Base-by-base conservation (phyloP, 306 rosid genomes). In the Prinsepia uniflora region DNA sequence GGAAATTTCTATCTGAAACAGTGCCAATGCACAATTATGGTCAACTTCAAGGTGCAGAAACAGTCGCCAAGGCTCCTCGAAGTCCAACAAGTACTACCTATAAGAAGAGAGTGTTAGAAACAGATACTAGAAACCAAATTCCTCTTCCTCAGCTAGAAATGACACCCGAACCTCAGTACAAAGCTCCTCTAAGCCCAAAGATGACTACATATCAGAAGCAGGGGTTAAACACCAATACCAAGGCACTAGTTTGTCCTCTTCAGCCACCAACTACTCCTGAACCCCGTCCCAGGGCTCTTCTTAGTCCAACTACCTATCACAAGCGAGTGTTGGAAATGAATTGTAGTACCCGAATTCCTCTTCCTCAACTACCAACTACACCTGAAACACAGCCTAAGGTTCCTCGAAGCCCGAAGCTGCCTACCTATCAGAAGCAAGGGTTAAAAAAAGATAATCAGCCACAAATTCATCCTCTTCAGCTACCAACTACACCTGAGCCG, bases 401-500 rank as follows among this genome's bases (percentile, higher is more conserved):
- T 65, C 90, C 90, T 74, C 77, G 57, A 52, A 90, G 93, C 72
- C 91, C 96, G 65, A 74, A 65, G 22, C 81, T 76, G 67, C 55
- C 71, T 62, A 50, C 48, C 55, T 72, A 75, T 84, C 88, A 80
- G 75, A 90, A 80, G 80, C 75, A 72, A 75, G 65, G 54, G 39
- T 72, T 79, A 34, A 83, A 81, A 72, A 48, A 71, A 39, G 85
- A 86, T 39, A 14, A 64, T 48, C 77, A 75, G 39, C 61, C 76
- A 44, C 96, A 85, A 71, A 72, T 84, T 15, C 82, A 76, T 65
- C 77, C 88, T 73, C 74, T 82, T 55, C 81, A 78, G 75, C 80
- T 82, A 43, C 91, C 84, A 34, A 77, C 82, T 79, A 84, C 92
- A 55, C 95, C 98, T 30, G 92, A 92, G 70, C 75, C 76, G 39